Percentiles rank a stretch among this genome's conserved stretches.
These are phyloP conservation scores for Pinus taeda DNA, from an alignment of 75 land plant species.

Conservation along the genomic window DNA sequence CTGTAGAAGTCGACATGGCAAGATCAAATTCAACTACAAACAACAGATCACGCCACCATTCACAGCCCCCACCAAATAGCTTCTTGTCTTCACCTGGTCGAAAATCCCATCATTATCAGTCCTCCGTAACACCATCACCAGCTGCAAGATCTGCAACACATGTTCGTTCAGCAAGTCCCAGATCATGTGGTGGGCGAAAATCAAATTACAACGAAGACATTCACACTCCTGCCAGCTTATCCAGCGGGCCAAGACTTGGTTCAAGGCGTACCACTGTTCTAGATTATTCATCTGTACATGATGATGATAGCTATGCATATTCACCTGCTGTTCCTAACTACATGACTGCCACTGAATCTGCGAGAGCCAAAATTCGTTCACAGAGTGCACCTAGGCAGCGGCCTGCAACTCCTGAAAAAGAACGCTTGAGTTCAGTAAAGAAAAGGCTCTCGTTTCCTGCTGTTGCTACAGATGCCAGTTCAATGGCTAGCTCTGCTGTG, in stretches of 20 bases:
- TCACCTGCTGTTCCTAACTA: conserved; percentile 70
- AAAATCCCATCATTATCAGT: conserved; percentile 12
- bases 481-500: conserved; percentile 6
- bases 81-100: neutral
- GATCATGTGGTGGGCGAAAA: conserved; percentile 29
- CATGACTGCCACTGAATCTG: conserved; percentile 94
- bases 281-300: neutral
- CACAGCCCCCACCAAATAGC: neutral
- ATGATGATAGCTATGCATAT: conserved; percentile 16
- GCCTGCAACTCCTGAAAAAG: conserved; percentile 74
- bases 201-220: conserved; percentile 15
- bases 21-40: conserved; percentile 47
- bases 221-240: conserved; percentile 30
- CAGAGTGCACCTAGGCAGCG: conserved; percentile 90
- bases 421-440: conserved; percentile 33
- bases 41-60: conserved; percentile 4
- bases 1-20: conserved; percentile 64
- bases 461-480: conserved; percentile 22
- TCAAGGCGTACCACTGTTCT: conserved; percentile 18
- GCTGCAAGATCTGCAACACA: conserved; percentile 19
- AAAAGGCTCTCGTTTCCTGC: conserved; percentile 74
- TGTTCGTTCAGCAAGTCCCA: conserved; percentile 76
- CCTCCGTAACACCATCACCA: conserved; percentile 9
- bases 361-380: conserved; percentile 69
- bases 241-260: conserved; percentile 13